Evolutionary conservation across 306 rosid species (phyloP), one percentile per base, ranked within the genome.

Genomic region (Astragalus glycyphyllos): DNA sequence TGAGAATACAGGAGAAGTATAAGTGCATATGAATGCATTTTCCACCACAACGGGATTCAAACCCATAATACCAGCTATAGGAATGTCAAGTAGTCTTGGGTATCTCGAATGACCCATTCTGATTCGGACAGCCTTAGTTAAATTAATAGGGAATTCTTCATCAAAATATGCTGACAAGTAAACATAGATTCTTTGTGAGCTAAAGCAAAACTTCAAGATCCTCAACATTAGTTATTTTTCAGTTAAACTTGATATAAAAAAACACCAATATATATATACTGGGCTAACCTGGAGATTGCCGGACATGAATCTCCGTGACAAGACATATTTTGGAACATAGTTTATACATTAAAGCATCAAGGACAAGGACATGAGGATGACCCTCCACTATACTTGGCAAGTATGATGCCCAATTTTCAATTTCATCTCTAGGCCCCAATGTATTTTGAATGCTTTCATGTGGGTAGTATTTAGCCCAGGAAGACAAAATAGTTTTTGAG

Each of bases 331-430:
- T 80, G 48, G 92, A 32, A 71, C 11, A 15, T 69, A 89, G 75
- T 71, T 72, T 72, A 69, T 89, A 89, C 2, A 81, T 68, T 56
- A 89, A 76, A 59, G 64, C 75, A 80, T 89, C 96, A 0, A 82
- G 88, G 74, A 58, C 53, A 75, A 82, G 90, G 77, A 54, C 57
- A 75, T 71, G 50, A 63, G 90, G 83, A 76, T 89, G 80, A 10
- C 67, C 75, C 58, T 80, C 73, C 68, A 92, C 96, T 72, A 63
- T 48, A 71, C 96, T 89, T 11, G 96, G 86, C 96, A 92, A 89
- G 81, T 89, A 89, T 9, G 82, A 86, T 11, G 84, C 78, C 26
- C 62, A 16, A 65, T 15, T 0, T 8, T 11, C 79, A 66, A 68
- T 48, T 55, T 76, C 69, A 32, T 86, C 92, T 58, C 81, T 17